Evolutionary conservation across 371 early-diverging fungal species (phyloP).

Genomic region (Nematocida ironsii): DNA sequence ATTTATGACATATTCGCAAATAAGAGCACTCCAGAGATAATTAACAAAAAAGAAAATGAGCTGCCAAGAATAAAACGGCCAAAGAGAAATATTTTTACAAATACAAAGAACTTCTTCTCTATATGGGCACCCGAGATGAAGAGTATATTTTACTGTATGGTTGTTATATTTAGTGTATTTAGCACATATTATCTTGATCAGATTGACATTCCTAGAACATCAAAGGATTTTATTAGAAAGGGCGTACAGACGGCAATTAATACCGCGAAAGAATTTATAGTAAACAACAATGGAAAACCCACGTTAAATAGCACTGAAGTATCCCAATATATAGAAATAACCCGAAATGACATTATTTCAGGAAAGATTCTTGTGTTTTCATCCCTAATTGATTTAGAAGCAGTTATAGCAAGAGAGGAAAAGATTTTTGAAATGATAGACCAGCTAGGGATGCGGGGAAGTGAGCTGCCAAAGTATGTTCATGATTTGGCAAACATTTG

Average conservation of each 20-base stretch:
- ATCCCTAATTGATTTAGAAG: neutral
- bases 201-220: neutral
- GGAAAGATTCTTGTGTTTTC: neutral
- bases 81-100: neutral
- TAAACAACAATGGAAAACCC: neutral
- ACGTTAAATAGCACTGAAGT: neutral
- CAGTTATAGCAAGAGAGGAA: neutral
- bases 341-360: neutral
- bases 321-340: neutral
- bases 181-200: conserved; percentile 20
- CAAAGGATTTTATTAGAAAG: conserved; percentile 4
- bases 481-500: conserved; percentile 5
- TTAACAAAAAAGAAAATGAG: neutral
- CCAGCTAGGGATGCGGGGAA: conserved; percentile 6
- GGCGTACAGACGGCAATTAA: neutral
- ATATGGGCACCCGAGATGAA: neutral
- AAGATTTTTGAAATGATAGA: neutral
- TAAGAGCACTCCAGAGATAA: neutral
- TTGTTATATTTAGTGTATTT: neutral
- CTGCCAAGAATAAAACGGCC: neutral
- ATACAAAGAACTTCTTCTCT: neutral
- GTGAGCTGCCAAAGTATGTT: conserved; percentile 9
- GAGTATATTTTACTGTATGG: neutral
- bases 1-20: conserved; percentile 3
- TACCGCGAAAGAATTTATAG: neutral